Evolutionary conservation across 495 filamentous ascomycete genomes (phyloP).

Genomic region (Aspergillus sclerotiicarbonarius): DNA sequence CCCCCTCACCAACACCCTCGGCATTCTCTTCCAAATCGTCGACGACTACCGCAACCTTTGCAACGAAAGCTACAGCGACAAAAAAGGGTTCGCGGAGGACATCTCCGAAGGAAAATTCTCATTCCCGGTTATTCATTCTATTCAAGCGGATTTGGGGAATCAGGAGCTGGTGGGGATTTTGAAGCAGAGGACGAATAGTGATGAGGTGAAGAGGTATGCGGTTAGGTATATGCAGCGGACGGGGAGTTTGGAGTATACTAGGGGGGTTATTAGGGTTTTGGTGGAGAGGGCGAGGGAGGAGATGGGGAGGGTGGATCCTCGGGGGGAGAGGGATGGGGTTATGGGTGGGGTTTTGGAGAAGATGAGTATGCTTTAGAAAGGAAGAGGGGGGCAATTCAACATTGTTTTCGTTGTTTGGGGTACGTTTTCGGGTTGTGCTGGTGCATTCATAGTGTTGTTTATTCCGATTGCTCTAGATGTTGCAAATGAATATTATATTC

Average conservation of each 20-base stretch:
- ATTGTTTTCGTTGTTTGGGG: no score
- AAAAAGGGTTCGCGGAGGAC: neutral
- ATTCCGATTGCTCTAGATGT: no score
- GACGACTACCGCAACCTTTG: constrained; percentile 11
- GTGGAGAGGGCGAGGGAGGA: no score
- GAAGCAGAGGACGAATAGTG: neutral
- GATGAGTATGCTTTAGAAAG: no score
- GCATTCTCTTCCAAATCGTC: constrained; percentile 5
- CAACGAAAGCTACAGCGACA: neutral
- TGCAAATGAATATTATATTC: no score
- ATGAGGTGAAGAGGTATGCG: neutral
- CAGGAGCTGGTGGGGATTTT: neutral
- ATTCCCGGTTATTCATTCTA: neutral
- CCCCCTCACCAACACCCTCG: neutral
- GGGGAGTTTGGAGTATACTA: neutral
- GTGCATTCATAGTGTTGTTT: no score
- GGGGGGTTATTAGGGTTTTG: no score
- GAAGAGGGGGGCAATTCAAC: no score
- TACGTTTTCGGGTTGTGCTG: no score
- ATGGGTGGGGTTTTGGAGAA: no score
- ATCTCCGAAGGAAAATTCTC: neutral
- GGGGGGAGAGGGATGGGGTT: no score
- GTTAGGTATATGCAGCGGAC: neutral
- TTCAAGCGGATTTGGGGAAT: neutral
- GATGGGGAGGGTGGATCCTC: no score